phyloP scores from a whole-genome alignment of 768 basidiomycete genomes.

The Clitopilus passeckerianus region DNA sequence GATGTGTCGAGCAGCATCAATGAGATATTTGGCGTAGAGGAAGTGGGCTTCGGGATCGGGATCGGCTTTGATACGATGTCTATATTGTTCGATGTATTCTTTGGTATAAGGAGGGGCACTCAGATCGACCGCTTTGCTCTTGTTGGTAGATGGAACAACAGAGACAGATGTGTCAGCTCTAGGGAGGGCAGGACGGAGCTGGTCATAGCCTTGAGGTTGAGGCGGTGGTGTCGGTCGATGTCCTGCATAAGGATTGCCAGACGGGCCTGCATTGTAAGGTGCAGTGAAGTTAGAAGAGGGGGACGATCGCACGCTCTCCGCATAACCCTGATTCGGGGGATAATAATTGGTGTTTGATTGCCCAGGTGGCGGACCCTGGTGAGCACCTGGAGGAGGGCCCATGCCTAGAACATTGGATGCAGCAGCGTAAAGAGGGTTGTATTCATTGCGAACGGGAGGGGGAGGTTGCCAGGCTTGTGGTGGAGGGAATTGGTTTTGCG shows the following conservation, averaged over 20 bases:
- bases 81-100: conserved; percentile 96
- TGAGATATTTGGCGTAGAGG: conserved; percentile 96
- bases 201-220: conserved; percentile 19
- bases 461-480: conserved; percentile 21
- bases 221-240: conserved; percentile 20
- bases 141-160: conserved; percentile 51
- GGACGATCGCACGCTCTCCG: conserved; percentile 14
- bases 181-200: conserved; percentile 50
- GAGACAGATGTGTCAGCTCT: conserved; percentile 57
- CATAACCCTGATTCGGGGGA: conserved; percentile 17
- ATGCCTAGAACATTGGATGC: conserved; percentile 80
- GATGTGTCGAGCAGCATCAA: conserved; percentile 95
- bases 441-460: conserved; percentile 27
- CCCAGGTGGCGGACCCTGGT: conserved; percentile 10
- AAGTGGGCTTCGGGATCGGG: conserved; percentile 99
- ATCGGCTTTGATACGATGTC: conserved; percentile 93
- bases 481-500: conserved; percentile 11
- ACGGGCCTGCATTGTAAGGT: conserved; percentile 17
- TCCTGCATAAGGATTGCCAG: conserved; percentile 11
- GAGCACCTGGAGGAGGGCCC: conserved; percentile 51
- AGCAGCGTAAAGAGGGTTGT: conserved; percentile 63
- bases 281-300: conserved; percentile 26
- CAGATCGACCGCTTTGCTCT: conserved; percentile 79
- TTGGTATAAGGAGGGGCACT: conserved; percentile 87
- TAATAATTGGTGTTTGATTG: conserved; percentile 13